These are phyloP conservation scores for Penicillium sp. DNA, from an alignment of 2,329 filamentous ascomycete species.

Conservation along the genomic window DNA sequence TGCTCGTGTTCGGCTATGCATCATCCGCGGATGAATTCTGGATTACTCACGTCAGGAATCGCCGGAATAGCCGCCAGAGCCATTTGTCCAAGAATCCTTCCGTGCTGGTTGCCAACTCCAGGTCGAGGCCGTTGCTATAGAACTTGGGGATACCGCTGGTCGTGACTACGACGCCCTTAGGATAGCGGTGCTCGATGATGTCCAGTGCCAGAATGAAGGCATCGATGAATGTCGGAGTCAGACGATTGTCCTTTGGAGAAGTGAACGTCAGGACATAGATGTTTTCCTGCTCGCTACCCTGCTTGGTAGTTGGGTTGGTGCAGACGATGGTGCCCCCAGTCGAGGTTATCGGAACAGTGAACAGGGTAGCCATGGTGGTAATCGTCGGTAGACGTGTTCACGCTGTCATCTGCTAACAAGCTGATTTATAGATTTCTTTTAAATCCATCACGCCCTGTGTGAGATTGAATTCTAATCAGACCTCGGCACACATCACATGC, in stretches of 20 bases:
- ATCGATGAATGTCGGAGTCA: conserved; percentile 68
- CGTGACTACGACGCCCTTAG: conserved; percentile 74
- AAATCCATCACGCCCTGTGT: background rate
- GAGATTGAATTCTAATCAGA: conserved; percentile 12
- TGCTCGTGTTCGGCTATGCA: background rate
- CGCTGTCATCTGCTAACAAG: background rate
- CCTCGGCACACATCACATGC: conserved; percentile 22
- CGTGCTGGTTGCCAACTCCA: conserved; percentile 63
- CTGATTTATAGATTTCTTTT: background rate
- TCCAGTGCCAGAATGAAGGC: conserved; percentile 72
- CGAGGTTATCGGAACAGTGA: conserved; percentile 60
- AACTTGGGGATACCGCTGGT: conserved; percentile 76
- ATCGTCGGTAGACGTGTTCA: background rate
- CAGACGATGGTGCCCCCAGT: conserved; percentile 62
- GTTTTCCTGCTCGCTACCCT: conserved; percentile 30
- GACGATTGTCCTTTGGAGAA: conserved; percentile 73
- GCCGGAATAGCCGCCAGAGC: conserved; percentile 66
- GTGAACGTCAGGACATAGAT: conserved; percentile 74
- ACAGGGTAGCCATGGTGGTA: conserved; percentile 48
- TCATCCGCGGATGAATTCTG: background rate
- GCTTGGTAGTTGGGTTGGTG: conserved; percentile 57
- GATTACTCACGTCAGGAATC: conserved; percentile 58
- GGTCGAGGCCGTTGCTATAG: conserved; percentile 81
- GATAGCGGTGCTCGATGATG: conserved; percentile 67
- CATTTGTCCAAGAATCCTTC: conserved; percentile 62